Base-by-base conservation (phyloP, 148 eudicot genomes). In the Simmondsia chinensis region DNA sequence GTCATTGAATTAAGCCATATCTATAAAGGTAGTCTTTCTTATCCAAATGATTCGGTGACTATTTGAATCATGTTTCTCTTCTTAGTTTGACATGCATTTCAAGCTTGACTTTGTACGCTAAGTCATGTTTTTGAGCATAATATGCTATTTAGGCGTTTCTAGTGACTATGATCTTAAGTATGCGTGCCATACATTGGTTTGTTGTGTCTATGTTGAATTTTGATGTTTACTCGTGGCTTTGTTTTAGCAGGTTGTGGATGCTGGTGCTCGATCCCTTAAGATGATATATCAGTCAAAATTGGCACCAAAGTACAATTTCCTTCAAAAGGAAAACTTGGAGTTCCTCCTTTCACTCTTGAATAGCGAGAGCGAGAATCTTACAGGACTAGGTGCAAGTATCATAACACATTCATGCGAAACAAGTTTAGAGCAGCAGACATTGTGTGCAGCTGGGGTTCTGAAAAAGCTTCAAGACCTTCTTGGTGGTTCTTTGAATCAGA, bases 311-410 rank as follows among this genome's bases (percentile, higher is more conserved):
- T 86, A 76, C 50, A 74, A 93, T 60, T 74, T 86, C 66, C 65
- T 74, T 31, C 57, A 57, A 58, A 68, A 50, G 44, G 70, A 77
- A 59, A 86, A 77, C 50, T 54, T 82, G 61, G 72, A 69, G 47
- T 93, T 79, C 55, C 74, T 93, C 37, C 60, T 70, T 54, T 77
- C 91, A 7, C 60, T 93, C 9, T 63, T 93, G 60, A 73, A 77
- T 64, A 87, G 79, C 33, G 73, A 74, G 39, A 82, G 77, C 43
- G 99, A 93, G 64, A 86, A 79, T 75, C 75, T 93, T 57, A 72
- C 86, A 29, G 89, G 87, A 52, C 96, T 93, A 46, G 96, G 82
- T 71, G 94, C 99, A 12, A 72, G 77, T 65, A 93, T 93, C 60
- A 75, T 93, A 45, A 57, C 82, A 9, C 94, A 86, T 63, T 93